Evolutionary conservation across 805 yeast genomes (phyloP), one percentile per base, ranked within the genome.

Genomic region (Yarrowia sp.): DNA sequence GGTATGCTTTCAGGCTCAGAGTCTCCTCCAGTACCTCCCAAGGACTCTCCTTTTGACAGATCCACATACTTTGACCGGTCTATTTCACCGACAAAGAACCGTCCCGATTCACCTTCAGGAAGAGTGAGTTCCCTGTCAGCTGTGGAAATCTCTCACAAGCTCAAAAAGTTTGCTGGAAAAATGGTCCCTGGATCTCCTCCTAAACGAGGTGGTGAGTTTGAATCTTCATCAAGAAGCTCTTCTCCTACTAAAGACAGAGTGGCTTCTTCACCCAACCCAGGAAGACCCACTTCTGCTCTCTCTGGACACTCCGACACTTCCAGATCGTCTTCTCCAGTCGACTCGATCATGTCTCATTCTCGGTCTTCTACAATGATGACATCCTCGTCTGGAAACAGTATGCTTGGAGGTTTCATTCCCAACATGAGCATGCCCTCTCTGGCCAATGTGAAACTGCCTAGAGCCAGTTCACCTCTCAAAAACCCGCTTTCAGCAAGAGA

Each of bases 301-400:
- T 38, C 58, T 2, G 43, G 31, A 18, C 43, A 22, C 35, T 51
- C 58, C 1, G 43, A 36, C 43, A 5, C 58, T 5, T 51, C 58
- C 3, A n/a, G 58, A n/a, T 51, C 58, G 22, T 36, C 58, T 8
- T 51, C 58, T 4, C 58, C 58, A 1, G 58, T 51, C 3, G 58
- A 51, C n/a, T 51, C 58, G 8, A 51, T 51, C 42, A 51, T 51
- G 58, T 51, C 58, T 14, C 58, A 51, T 5, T 55, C 61, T 2
- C 17, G 61, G 0, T 55, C 61, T 10, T 55, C 61, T 17, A 55
- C 61, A 5, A 55, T 55, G 61, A 55, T 55, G 61, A 55, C 61
- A 2, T 31, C 36, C 2, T 28, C 38, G 8, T 39, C 61, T 1
- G 58, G 58, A 8, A n/a, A 22, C 58, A 51, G 58, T 10, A 38